Evolutionary conservation across 2,329 filamentous ascomycete species (phyloP), one percentile per base, ranked within the genome.

Genomic region (Ophiostoma sp.): DNA sequence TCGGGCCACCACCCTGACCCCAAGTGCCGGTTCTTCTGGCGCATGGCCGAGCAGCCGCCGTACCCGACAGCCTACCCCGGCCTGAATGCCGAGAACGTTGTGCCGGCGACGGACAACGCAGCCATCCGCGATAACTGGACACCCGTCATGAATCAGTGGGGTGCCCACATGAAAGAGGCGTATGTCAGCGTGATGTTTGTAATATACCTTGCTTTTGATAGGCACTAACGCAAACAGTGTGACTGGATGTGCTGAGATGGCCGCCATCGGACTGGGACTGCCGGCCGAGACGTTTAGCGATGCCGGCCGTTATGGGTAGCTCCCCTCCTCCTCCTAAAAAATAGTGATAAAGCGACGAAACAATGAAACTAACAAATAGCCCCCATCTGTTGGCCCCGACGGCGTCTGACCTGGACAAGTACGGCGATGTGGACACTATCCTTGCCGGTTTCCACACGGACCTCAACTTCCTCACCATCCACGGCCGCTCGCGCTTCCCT

Each of bases 401-500:
- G 1, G 84, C 85, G 0, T 87, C 85, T 0, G 83, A 87, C 74
- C 81, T 87, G 12, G 67, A 71, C 12, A 84, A 81, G 69, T 85
- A 86, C 77, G 83, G 82, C 64, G 64, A 75, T 3, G 77, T 79
- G 66, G 81, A 86, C 77, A 87, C 84, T 65, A 87, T 87, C 73
- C 81, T 87, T 16, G 85, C 85, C 16, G 85, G 85, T 52, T 87
- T 87, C 78, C 85, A 87, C 76, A 87, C 85, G 0, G 85, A 87
- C 73, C 83, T 87, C 69, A 87, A 87, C 80, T 87, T 87, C 75
- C 80, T 87, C 66, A 87, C 85, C 72, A 87, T 87, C 76, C 85
- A 87, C 78, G 85, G 85, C 68, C 85, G 85, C 72, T 86, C 83
- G 42, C 83, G 85, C 69, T 87, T 86, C 72, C 85, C 85, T 0